Conservation (phyloP, 495 filamentous ascomycete species). For the Symbiotaphrina buchneri region DNA sequence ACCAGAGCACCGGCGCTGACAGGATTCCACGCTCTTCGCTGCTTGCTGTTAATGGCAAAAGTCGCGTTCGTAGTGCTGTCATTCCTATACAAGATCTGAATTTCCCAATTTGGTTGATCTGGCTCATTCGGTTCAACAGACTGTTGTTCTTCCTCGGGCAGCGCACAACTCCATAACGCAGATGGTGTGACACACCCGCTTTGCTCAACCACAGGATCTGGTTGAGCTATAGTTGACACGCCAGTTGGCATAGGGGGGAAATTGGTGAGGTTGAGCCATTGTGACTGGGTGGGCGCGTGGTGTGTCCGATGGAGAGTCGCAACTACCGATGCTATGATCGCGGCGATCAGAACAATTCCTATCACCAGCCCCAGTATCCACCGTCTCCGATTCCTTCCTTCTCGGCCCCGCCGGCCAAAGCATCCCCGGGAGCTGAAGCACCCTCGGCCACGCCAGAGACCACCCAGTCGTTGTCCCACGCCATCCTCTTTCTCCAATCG, state of each 20-base stretch:
- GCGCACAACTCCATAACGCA: conserved; percentile 59
- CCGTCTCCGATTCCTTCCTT: conserved; percentile 38
- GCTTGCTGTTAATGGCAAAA: conserved; percentile 9
- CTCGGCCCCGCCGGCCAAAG: conserved; percentile 34
- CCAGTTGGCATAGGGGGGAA: conserved; percentile 76
- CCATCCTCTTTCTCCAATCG: conserved; percentile 34
- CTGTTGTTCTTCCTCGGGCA: conserved; percentile 53
- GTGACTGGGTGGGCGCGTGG: conserved; percentile 10
- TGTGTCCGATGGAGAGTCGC: conserved; percentile 32
- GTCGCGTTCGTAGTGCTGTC: conserved; percentile 11
- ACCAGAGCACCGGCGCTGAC: conserved; percentile 14
- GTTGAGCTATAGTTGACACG: conserved; percentile 47
- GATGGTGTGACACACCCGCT: conserved; percentile 43
- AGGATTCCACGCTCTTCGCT: conserved; percentile 10
- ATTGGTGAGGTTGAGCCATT: conserved; percentile 65
- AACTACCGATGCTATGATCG: conserved; percentile 34
- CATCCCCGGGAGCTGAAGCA: conserved; percentile 34
- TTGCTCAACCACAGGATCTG: conserved; percentile 29
- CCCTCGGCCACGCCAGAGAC: conserved; percentile 35
- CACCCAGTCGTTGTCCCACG: conserved; percentile 26
- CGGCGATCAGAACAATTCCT: conserved; percentile 31
- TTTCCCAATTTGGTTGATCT: conserved; percentile 50
- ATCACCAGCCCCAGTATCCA: conserved; percentile 30
- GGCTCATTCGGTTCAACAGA: conserved; percentile 32
- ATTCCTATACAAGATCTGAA: conserved; percentile 65